A percentile compares a stretch with the other conserved stretches of the same genome.
Evolutionary conservation across 2,329 filamentous ascomycete species (phyloP).

Genomic region (Aphanocladium album): DNA sequence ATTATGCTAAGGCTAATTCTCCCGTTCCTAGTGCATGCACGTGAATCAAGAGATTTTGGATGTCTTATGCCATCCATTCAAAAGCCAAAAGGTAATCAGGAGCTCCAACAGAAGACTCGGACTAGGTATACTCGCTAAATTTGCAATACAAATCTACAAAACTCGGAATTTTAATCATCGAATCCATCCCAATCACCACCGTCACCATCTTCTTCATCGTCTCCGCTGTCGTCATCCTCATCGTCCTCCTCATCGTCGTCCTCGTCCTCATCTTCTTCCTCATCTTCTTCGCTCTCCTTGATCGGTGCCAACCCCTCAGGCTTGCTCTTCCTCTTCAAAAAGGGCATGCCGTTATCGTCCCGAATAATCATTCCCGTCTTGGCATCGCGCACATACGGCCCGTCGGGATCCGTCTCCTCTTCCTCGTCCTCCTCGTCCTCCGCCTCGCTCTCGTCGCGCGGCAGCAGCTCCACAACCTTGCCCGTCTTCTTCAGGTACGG

Average conservation of each 20-base stretch:
- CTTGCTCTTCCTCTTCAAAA: slow-evolving; percentile 31
- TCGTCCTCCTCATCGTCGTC: background rate
- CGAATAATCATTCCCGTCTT: slow-evolving; percentile 47
- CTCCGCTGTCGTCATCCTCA: background rate
- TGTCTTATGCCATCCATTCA: background rate
- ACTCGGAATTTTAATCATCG: slow-evolving; percentile 16
- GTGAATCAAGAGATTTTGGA: background rate
- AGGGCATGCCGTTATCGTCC: slow-evolving; percentile 34
- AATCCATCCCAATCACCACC: slow-evolving; percentile 15
- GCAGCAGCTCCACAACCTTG: slow-evolving; percentile 22
- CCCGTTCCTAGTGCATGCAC: background rate
- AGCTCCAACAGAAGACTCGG: background rate
- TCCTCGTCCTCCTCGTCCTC: slow-evolving; percentile 20
- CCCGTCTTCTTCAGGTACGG: slow-evolving; percentile 33
- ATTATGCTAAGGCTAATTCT: too few species aligned
- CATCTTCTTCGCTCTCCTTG: slow-evolving; percentile 27
- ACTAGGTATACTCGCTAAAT: background rate
- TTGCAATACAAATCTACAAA: background rate
- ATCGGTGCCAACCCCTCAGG: slow-evolving; percentile 20
- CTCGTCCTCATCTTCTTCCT: slow-evolving; percentile 19
- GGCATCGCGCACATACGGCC: slow-evolving; percentile 50
- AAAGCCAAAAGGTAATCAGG: background rate
- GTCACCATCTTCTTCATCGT: background rate
- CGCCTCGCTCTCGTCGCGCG: slow-evolving; percentile 29
- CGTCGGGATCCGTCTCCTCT: slow-evolving; percentile 28